Evolutionary conservation across 352 stramenopile species (phyloP).

Genomic region (Phytophthora tentaculata): DNA sequence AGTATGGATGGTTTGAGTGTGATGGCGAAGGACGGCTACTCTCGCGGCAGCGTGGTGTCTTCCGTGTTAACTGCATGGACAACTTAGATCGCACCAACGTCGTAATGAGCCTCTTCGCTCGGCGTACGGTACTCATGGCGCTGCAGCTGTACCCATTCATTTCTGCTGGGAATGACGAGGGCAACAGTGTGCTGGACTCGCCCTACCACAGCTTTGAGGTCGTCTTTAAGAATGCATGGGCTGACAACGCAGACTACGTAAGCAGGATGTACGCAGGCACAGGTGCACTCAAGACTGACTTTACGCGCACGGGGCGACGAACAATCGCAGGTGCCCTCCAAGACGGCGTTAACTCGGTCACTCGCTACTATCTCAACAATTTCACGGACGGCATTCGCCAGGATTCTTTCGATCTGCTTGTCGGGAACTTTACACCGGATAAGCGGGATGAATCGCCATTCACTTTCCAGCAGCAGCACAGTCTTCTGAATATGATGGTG

Average conservation of each 20-base stretch:
- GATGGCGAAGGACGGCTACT: constrained; percentile 54
- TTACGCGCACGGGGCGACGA: constrained; percentile 94
- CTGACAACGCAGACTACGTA: constrained; percentile 96
- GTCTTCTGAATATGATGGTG: constrained; percentile 61
- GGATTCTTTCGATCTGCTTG: constrained; percentile 93
- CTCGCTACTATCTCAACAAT: constrained; percentile 97
- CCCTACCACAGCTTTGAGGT: constrained; percentile 75
- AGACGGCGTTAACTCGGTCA: constrained; percentile 94
- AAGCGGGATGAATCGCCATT: constrained; percentile 84
- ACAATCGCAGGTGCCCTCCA: constrained; percentile 92
- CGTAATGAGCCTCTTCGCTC: constrained; percentile 86
- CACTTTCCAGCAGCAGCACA: constrained; percentile 87
- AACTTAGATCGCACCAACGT: constrained; percentile 95
- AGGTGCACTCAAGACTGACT: constrained; percentile 96
- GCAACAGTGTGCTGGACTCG: constrained; percentile 69
- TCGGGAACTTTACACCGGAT: constrained; percentile 80
- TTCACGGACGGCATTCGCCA: constrained; percentile 94
- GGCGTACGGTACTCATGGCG: constrained; percentile 80
- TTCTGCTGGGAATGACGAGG: constrained; percentile 51
- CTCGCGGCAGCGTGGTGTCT: constrained; percentile 88
- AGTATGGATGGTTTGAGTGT: constrained; percentile 62
- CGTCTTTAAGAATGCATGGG: constrained; percentile 92
- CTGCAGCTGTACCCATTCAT: constrained; percentile 76
- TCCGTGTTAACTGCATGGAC: constrained; percentile 99
- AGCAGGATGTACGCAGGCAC: constrained; percentile 94